Evolutionary conservation across 768 basidiomycete species (phyloP).

Genomic region (Sporobolomyces phaffii): DNA sequence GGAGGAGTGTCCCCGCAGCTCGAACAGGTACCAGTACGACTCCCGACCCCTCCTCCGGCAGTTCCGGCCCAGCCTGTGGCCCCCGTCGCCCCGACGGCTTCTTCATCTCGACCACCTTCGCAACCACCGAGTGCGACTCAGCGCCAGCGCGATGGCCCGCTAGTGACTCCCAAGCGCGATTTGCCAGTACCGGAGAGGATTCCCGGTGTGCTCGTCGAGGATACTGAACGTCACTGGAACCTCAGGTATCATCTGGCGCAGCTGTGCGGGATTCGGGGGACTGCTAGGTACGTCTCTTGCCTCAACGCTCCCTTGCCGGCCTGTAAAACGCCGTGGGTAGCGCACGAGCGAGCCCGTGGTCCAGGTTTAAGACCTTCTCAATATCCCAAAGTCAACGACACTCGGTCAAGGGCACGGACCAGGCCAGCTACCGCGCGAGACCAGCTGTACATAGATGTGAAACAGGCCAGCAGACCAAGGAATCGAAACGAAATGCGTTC

Average conservation of each 20-base stretch:
- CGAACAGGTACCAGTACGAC: not conserved
- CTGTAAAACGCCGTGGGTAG: too few species aligned
- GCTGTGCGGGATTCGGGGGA: slow-evolving; percentile 28
- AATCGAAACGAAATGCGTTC: too few species aligned
- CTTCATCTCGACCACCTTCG: not conserved
- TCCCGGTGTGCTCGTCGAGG: slow-evolving; percentile 36
- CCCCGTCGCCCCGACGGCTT: not conserved
- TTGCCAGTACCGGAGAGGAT: slow-evolving; percentile 37
- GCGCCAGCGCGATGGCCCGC: not conserved
- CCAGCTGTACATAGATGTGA: too few species aligned
- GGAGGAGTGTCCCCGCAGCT: not conserved
- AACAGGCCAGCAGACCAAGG: too few species aligned
- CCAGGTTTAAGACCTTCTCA: too few species aligned
- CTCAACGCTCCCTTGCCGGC: too few species aligned
- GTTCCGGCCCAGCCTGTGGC: not conserved
- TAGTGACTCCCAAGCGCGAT: slow-evolving; percentile 24
- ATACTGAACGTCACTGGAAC: slow-evolving; percentile 28
- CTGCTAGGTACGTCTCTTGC: slow-evolving; percentile 1
- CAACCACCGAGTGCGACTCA: not conserved
- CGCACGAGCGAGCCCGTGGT: too few species aligned
- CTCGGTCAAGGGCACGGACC: too few species aligned
- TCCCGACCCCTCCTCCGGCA: not conserved
- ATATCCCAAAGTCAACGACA: too few species aligned
- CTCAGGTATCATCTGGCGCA: slow-evolving; percentile 35
- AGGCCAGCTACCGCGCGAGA: too few species aligned